A percentile compares a stretch with the other conserved stretches of the same genome.
phyloP scores from a whole-genome alignment of 2,329 filamentous ascomycete genomes.

The Parastagonospora nodorum region DNA sequence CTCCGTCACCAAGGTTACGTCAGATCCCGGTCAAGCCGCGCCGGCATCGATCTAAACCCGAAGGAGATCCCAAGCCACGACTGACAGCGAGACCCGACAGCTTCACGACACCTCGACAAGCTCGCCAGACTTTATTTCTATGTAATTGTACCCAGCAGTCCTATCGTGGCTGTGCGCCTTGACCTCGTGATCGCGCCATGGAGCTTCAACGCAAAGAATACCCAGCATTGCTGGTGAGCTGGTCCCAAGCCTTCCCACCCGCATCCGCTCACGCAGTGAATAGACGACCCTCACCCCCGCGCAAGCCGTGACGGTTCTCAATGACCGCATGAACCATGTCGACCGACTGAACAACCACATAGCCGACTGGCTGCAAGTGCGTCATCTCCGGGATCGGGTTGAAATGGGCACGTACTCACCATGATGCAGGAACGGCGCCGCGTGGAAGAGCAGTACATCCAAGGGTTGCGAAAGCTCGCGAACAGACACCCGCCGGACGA shows the following conservation, averaged over 20 bases:
- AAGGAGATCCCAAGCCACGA: constrained; percentile 28
- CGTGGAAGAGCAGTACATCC: constrained; percentile 88
- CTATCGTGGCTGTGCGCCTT: constrained; percentile 34
- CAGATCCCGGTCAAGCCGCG: constrained; percentile 15
- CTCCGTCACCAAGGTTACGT: constrained; percentile 21
- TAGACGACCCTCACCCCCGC: constrained; percentile 80
- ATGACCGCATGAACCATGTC: constrained; percentile 87
- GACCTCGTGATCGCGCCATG: constrained; percentile 38
- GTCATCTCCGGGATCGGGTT: constrained; percentile 25
- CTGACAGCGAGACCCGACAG: constrained; percentile 38
- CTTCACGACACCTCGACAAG: constrained; percentile 37
- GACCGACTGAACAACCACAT: constrained; percentile 85
- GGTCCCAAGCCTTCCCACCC: constrained; percentile 18
- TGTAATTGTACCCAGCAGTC: constrained; percentile 31
- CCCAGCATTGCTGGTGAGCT: constrained; percentile 84
- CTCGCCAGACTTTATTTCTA: constrained; percentile 31
- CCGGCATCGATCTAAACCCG: constrained; percentile 19
- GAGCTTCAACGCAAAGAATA: constrained; percentile 87
- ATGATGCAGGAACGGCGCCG: constrained; percentile 79
- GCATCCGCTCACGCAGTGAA: constrained; percentile 34
- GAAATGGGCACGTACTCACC: constrained; percentile 23
- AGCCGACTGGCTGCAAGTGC: constrained; percentile 96
- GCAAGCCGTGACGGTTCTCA: constrained; percentile 80
- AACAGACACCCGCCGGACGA: constrained; percentile 75
- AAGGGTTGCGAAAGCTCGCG: constrained; percentile 79